Percentiles rank a stretch among this genome's conserved stretches.
phyloP scores from a whole-genome alignment of 1,284 basidiomycete genomes.

The Leccinum variabile region DNA sequence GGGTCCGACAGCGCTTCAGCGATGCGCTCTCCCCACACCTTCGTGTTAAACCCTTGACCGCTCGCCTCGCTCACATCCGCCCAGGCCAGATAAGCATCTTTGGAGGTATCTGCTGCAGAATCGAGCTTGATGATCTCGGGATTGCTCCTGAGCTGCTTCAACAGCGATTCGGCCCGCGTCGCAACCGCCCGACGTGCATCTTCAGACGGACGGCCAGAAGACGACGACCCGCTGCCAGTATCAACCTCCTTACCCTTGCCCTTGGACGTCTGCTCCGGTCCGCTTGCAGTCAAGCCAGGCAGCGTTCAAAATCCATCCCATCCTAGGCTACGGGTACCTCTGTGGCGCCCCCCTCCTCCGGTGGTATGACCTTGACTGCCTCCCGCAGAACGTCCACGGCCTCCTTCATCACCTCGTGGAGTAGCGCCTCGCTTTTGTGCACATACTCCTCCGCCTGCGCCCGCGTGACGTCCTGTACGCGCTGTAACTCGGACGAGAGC shows the following conservation, averaged over 20 bases:
- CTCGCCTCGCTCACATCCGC: slow-evolving; percentile 48
- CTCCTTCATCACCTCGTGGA: slow-evolving; percentile 52
- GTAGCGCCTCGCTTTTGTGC: slow-evolving; percentile 70
- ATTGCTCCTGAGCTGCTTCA: slow-evolving; percentile 75
- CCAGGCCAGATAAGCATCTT: slow-evolving; percentile 66
- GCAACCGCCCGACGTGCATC: slow-evolving; percentile 56
- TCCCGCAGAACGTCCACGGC: slow-evolving; percentile 39
- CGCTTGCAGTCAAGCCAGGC: slow-evolving; percentile 37
- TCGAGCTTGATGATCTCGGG: slow-evolving; percentile 76
- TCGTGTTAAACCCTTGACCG: slow-evolving; percentile 55
- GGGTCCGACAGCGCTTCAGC: slow-evolving; percentile 50
- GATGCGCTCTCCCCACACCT: slow-evolving; percentile 55
- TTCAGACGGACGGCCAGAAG: slow-evolving; percentile 36
- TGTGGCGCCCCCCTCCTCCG: slow-evolving; percentile 47
- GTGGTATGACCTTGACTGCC: slow-evolving; percentile 88
- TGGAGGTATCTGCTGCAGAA: slow-evolving; percentile 62
- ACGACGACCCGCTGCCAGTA: slow-evolving; percentile 26
- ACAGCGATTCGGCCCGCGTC: slow-evolving; percentile 76
- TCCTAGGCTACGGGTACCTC: slow-evolving; percentile 63
- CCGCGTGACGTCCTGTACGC: slow-evolving; percentile 69
- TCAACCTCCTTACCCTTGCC: slow-evolving; percentile 45
- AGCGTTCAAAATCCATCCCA: slow-evolving; percentile 82
- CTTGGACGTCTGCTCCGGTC: slow-evolving; percentile 32
- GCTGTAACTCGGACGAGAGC: slow-evolving; percentile 68
- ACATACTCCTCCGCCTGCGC: slow-evolving; percentile 84